Base-by-base conservation (phyloP, 169 alveolate genomes). In the Theileria orientalis region DNA sequence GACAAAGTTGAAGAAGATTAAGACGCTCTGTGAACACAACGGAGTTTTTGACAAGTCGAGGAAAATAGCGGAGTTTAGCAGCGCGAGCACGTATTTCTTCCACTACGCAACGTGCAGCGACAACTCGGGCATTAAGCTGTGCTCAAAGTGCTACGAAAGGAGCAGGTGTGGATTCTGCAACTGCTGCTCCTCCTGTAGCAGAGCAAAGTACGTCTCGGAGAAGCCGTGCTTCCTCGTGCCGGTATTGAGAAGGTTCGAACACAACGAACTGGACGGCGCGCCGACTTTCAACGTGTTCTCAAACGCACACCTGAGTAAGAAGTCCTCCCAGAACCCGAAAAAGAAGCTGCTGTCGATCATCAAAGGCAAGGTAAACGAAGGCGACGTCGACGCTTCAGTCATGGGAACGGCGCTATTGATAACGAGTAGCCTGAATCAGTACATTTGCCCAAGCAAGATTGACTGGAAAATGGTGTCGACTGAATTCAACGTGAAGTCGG, bases 21-120 rank as follows among this genome's bases (percentile, higher is more conserved):
- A 76, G 59, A 41, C 25, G 1, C n/a, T 9, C 1, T 27, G 62
- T 46, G 85, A 76, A 33, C 11, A 40, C n/a, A 25, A 23, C 11
- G 16, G 25, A 13, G 7, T 76, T 9, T 76, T 62, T 46, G 85
- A 76, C 29, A 76, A 76, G 49, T 30, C 30, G 6, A 21, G 85
- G 42, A 66, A 67, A 51, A 67, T 76, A 2, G 19, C 64, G 1
- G 30, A 59, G 25, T 49, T 49, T 16, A 49, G 7, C 60, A 32
- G 25, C 7, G 19, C 60, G 25, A 32, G n/a, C 13, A 47, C 16
- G 3, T 49, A 49, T 16, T 49, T 49, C 35, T 49, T 21, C n/a
- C 60, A 49, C 25, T 5, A 9, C 29, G 27, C 25, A 0, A 13
- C 60, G 14, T 49, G 60, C n/a, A 32, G 25, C 1, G 25, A 49